These are phyloP conservation scores for Aspergillus calidoustus DNA, from an alignment of 2,329 filamentous ascomycete species.

Conservation along the genomic window DNA sequence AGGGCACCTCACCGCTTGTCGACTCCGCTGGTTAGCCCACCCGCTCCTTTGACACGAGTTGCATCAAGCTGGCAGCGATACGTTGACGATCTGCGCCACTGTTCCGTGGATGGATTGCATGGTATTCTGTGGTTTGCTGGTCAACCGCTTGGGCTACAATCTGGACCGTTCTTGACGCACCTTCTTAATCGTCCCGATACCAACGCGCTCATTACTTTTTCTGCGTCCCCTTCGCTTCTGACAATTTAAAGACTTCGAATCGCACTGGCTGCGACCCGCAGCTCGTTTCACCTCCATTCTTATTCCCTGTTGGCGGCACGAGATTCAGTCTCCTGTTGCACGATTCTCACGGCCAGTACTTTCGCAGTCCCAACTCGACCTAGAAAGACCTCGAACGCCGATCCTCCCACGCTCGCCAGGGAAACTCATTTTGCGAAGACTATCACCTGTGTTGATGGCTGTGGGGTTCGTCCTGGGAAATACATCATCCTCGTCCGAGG, in stretches of 20 bases:
- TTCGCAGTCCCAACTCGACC: neutral
- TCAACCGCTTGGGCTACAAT: constrained; percentile 20
- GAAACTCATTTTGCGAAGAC: neutral
- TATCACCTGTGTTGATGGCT: constrained; percentile 15
- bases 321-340: neutral
- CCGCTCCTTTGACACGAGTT: constrained; percentile 18
- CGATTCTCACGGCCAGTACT: neutral
- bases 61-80: constrained; percentile 10
- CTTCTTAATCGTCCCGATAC: constrained; percentile 3
- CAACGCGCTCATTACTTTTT: neutral
- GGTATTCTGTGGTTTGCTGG: constrained; percentile 16
- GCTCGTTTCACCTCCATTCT: neutral
- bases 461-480: constrained; percentile 14
- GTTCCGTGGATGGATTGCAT: constrained; percentile 22
- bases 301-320: neutral
- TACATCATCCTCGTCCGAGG: constrained; percentile 10
- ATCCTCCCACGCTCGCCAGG: neutral
- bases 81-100: constrained; percentile 15
- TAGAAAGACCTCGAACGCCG: neutral
- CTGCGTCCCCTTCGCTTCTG: neutral
- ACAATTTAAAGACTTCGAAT: neutral
- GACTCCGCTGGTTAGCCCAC: constrained; percentile 23
- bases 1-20: constrained; percentile 23
- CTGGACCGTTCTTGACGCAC: constrained; percentile 10
- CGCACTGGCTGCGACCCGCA: constrained; percentile 17